Conservation (phyloP, 352 stramenopile species). For the Elongisporangium prolatum region DNA sequence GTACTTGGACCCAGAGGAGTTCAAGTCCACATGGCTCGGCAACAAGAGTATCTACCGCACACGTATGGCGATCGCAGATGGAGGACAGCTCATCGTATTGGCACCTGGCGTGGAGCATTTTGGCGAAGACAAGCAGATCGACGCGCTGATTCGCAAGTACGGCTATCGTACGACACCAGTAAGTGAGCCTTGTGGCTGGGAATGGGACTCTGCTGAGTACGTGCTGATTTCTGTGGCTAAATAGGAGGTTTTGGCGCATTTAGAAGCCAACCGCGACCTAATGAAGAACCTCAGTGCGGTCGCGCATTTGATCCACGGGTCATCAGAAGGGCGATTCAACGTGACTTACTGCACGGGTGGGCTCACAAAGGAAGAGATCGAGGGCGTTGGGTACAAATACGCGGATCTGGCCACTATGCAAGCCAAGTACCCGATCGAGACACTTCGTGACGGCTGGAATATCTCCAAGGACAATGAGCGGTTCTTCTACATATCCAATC, state of each 20-base stretch:
- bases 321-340: constrained; percentile 95
- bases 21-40: constrained; percentile 97
- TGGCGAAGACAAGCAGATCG: constrained; percentile 93
- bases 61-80: constrained; percentile 95
- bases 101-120: constrained; percentile 93
- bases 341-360: constrained; percentile 93
- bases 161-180: constrained; percentile 95
- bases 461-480: constrained; percentile 65
- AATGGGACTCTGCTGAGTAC: constrained; percentile 5
- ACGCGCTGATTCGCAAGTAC: constrained; percentile 95
- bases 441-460: constrained; percentile 94
- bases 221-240: constrained; percentile 1
- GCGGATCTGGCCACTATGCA: constrained; percentile 83
- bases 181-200: constrained; percentile 12
- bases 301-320: constrained; percentile 97
- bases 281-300: constrained; percentile 94
- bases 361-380: constrained; percentile 91
- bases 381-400: constrained; percentile 92
- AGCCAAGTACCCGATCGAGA: constrained; percentile 72
- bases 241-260: constrained; percentile 88
- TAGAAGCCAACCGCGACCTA: constrained; percentile 91
- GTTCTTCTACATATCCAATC: constrained; percentile 97
- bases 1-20: constrained; percentile 95
- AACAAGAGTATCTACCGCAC: constrained; percentile 99
- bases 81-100: constrained; percentile 93